Percentiles rank a stretch among this genome's conserved stretches.
phyloP scores from a whole-genome alignment of 495 filamentous ascomycete species.

The Hyaloscypha finlandica region DNA sequence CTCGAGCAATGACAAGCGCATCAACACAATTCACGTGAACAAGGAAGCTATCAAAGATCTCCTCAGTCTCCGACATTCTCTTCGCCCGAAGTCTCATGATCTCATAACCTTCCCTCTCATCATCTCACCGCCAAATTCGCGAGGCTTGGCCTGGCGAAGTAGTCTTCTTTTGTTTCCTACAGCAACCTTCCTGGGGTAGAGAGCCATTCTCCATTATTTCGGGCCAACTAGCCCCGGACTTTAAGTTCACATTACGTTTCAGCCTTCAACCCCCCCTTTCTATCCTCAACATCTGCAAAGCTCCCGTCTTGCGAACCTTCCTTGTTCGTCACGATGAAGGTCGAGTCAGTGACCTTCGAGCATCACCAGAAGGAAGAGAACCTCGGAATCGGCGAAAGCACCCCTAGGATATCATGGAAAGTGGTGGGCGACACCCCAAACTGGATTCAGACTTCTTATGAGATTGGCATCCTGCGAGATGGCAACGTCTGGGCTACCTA shows the following conservation, averaged over 20 bases:
- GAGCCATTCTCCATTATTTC: background rate
- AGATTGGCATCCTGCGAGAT: constrained; percentile 34
- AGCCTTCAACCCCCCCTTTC: background rate
- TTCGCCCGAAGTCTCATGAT: no score
- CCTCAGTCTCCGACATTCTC: no score
- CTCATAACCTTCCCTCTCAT: no score
- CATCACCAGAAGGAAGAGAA: constrained; percentile 20
- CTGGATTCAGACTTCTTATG: constrained; percentile 43
- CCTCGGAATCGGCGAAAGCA: constrained; percentile 27
- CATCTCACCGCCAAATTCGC: no score
- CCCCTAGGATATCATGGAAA: constrained; percentile 26
- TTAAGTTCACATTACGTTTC: background rate
- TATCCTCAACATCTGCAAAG: background rate
- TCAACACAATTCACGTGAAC: no score
- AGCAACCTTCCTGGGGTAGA: no score
- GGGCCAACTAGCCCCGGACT: background rate
- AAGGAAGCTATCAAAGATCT: no score
- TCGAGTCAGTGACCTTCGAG: constrained; percentile 20
- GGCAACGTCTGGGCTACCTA: constrained; percentile 1
- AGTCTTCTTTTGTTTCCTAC: no score
- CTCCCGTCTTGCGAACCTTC: background rate
- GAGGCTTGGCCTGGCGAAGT: no score
- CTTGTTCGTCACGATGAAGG: constrained; percentile 6
- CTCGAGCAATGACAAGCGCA: no score
- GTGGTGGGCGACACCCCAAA: constrained; percentile 21